Percentiles rank a stretch among this genome's conserved stretches.
Evolutionary conservation across 2,329 filamentous ascomycete species (phyloP).

Genomic region (Monosporascus sp.): DNA sequence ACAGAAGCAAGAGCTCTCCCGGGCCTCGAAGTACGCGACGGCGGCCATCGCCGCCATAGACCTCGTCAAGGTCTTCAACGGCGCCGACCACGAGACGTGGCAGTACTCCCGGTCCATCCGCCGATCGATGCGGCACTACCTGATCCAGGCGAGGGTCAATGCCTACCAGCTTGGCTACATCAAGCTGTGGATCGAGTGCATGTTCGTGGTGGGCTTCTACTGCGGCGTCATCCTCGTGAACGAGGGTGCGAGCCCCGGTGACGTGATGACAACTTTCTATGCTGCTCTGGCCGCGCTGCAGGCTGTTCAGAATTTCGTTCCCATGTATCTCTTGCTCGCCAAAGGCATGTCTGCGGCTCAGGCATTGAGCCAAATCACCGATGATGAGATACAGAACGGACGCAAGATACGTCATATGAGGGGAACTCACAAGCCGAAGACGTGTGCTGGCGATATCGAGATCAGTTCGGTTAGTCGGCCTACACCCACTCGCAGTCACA

Average conservation of each 20-base stretch:
- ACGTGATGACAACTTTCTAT: conserved; percentile 81
- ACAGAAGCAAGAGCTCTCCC: conserved; percentile 62
- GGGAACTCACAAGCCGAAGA: conserved; percentile 27
- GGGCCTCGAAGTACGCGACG: conserved; percentile 65
- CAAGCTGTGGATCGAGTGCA: conserved; percentile 65
- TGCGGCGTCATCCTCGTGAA: conserved; percentile 70
- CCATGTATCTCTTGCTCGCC: conserved; percentile 70
- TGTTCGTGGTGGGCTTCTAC: conserved; percentile 90
- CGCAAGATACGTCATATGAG: conserved; percentile 22
- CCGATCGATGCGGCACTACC: conserved; percentile 56
- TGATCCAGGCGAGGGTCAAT: conserved; percentile 62
- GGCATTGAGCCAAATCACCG: conserved; percentile 45
- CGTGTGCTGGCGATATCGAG: conserved; percentile 62
- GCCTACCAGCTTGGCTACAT: conserved; percentile 68
- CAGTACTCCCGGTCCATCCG: conserved; percentile 57
- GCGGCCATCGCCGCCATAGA: conserved; percentile 72
- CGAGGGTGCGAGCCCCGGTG: conserved; percentile 53
- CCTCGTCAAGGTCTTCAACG: conserved; percentile 81
- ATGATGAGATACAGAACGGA: conserved; percentile 23
- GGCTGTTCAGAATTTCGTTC: conserved; percentile 66
- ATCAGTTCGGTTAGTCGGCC: conserved; percentile 54
- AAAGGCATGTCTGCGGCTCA: conserved; percentile 73
- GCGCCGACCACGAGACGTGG: conserved; percentile 61
- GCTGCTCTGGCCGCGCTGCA: conserved; percentile 71
- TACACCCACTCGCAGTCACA: background rate